Base-by-base conservation (phyloP, 192 early-diverging fungal species). In the Piromyces finnis region DNA sequence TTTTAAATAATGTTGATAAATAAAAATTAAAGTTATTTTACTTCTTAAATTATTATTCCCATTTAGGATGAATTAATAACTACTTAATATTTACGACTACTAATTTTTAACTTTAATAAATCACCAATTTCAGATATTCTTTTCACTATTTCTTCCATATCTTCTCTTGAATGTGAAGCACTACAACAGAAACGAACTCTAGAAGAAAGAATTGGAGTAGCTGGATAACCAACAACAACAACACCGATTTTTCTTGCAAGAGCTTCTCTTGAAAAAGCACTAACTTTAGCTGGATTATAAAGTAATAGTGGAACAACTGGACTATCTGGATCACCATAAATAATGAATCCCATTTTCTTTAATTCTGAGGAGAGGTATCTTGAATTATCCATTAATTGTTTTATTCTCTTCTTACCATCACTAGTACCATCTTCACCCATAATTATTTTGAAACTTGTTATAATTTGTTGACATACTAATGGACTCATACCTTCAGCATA, bases 151-250 rank as follows among this genome's bases (percentile, higher is more conserved):
- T 51, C 41, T 51, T 51, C 41, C 41, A 51, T 51, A 51, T 51
- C 41, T 51, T 51, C 41, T 51, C 41, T 17, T 17, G 41, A 51
- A 51, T 51, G 41, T 22, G 32, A 18, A n/a, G 41, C 41, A 51
- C 41, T 51, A 51, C 41, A 51, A 51, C 41, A 51, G 18, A 51
- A 51, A 51, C 41, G 41, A 22, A 51, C 41, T 51, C 41, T 51
- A 22, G 41, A 51, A 1, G 94, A 94, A 82, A 99, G 95, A 80
- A 97, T 97, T n/a, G 97, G 95, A 9, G 97, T 99, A 16, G 96
- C 97, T 5, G 96, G 97, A 85, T 97, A 96, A 59, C 94, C 96
- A 6, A 99, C 97, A 1, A 99, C 97, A 28, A 97, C 96, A 18
- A 97, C 94, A 28, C 96, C 95, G 80, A 99, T 92, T 79, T 93